A percentile compares a stretch with the other conserved stretches of the same genome.
Conservation (phyloP, 2,329 filamentous ascomycete species). For the Ascochyta pisi region DNA sequence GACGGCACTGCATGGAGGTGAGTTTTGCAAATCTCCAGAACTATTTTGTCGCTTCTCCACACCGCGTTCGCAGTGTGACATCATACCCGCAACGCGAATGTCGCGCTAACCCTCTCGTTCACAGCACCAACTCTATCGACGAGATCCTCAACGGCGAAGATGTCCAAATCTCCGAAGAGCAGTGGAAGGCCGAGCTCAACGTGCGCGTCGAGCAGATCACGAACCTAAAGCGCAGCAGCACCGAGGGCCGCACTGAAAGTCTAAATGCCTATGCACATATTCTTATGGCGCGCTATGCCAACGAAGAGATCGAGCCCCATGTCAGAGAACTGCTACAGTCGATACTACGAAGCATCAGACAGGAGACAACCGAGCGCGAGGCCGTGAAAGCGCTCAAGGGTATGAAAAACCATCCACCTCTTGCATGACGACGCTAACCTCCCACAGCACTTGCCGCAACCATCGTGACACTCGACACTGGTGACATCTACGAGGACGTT, state of each 20-base stretch:
- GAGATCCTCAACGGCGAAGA: slow-evolving; percentile 63
- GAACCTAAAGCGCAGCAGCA: slow-evolving; percentile 79
- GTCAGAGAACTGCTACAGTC: slow-evolving; percentile 68
- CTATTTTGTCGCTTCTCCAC: slow-evolving; percentile 19
- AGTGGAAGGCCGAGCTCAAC: slow-evolving; percentile 68
- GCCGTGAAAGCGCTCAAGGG: slow-evolving; percentile 71
- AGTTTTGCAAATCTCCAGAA: slow-evolving; percentile 25
- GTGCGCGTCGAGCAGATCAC: slow-evolving; percentile 74
- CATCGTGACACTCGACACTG: slow-evolving; percentile 69
- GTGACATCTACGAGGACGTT: slow-evolving; percentile 70
- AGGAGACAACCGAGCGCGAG: slow-evolving; percentile 72
- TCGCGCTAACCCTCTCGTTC: slow-evolving; percentile 29
- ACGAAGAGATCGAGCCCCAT: slow-evolving; percentile 65
- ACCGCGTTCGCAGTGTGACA: slow-evolving; percentile 30
- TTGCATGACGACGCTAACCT: slow-evolving; percentile 21
- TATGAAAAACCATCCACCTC: slow-evolving; percentile 31
- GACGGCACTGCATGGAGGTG: slow-evolving; percentile 67
- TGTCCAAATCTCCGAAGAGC: slow-evolving; percentile 55
- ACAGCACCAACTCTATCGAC: slow-evolving; percentile 71
- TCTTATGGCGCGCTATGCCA: slow-evolving; percentile 71
- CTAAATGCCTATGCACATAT: slow-evolving; percentile 69
- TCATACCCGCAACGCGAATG: slow-evolving; percentile 31
- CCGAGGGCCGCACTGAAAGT: slow-evolving; percentile 71
- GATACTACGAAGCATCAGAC: slow-evolving; percentile 73
- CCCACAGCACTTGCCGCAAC: slow-evolving; percentile 69